Evolutionary conservation across 1,139 yeast genomes (phyloP), one percentile per base, ranked within the genome.

Genomic region (Blastobotrys illinoisensis): DNA sequence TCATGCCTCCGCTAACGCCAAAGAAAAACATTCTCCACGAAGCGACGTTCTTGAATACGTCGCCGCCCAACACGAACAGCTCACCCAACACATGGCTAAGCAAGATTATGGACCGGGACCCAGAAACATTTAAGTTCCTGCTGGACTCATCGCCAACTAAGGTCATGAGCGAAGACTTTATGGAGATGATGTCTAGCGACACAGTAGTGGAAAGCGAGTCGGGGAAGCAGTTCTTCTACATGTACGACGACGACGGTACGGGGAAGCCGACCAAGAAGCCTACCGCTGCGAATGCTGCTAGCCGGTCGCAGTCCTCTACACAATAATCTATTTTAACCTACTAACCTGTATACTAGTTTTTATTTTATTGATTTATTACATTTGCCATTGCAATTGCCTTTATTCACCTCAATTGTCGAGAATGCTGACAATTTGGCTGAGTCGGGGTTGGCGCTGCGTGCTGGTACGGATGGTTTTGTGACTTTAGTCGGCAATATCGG

Each of bases 91-190:
- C 61, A 48, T 67, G 70, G 70, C 57, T 67, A 49, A 54, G 63
- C 23, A 59, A 62, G 50, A 59, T 63, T 32, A 62, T 67, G 44
- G 45, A 53, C 64, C 21, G 40, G 19, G 54, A 44, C 28, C 43
- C 50, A 3, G 67, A 63, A 44, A 57, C 62, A 16, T 65, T 67
- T 55, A 66, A 64, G 53, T 61, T 67, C 23, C 64, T 67, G 44
- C 57, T 68, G 56, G 65, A 63, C 43, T 63, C 67, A n/a, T 64
- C 68, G n/a, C 71, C 71, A 1, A 59, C 68, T 14, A 55, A 56
- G 46, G 47, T 21, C 52, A 56, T 20, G 50, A 53, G 44, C 57
- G 50, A 18, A 18, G 49, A 40, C n/a, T 50, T 44, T 40, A 43
- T 43, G 46, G 46, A 43, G n/a, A 43, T 18, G 46, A 44, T 32